These are phyloP conservation scores for Glonium stellatum DNA, from an alignment of 495 filamentous ascomycete species.

Conservation along the genomic window DNA sequence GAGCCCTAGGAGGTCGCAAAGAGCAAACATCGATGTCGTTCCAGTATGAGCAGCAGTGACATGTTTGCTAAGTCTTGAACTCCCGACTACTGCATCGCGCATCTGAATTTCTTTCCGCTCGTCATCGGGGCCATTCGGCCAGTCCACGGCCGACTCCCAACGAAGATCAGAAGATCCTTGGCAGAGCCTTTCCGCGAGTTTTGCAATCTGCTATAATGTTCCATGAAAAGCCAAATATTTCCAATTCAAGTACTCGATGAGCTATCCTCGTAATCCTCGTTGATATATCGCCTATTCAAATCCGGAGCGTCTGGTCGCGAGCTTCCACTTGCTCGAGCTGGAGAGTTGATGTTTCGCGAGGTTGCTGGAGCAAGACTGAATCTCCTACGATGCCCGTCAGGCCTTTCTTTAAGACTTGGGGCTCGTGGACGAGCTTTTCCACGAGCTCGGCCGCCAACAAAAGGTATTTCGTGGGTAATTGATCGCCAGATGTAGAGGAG, in stretches of 20 bases:
- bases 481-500: conserved; percentile 58
- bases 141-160: too few species aligned
- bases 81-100: too few species aligned
- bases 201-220: background rate
- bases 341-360: background rate
- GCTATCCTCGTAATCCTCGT: conserved; percentile 13
- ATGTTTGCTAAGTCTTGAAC: too few species aligned
- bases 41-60: too few species aligned
- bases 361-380: conserved; percentile 41
- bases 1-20: too few species aligned
- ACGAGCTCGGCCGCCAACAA: conserved; percentile 56
- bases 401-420: conserved; percentile 55
- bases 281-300: conserved; percentile 10
- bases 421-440: conserved; percentile 56
- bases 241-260: background rate
- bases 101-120: too few species aligned
- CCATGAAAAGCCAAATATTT: background rate
- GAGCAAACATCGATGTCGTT: too few species aligned
- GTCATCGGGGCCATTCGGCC: too few species aligned
- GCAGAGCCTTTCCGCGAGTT: background rate
- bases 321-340: background rate
- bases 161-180: background rate
- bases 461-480: conserved; percentile 52
- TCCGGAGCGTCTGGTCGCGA: conserved; percentile 11
- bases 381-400: conserved; percentile 46